Conservation (phyloP, 202 grass and related monocot genomes). For the Zoysia matrella region DNA sequence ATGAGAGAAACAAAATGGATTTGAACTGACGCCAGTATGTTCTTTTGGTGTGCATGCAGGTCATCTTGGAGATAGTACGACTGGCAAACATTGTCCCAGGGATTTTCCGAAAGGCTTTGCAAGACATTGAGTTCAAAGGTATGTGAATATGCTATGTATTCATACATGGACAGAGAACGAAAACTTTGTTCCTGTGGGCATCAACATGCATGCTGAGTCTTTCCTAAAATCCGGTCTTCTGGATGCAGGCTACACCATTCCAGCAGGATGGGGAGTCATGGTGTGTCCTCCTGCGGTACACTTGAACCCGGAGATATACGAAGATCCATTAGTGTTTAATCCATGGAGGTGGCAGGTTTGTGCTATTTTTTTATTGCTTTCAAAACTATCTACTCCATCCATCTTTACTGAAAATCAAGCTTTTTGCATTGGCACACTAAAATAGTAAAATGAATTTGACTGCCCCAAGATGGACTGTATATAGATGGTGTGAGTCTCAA, state of each 20-base stretch:
- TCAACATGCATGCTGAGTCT: too few species aligned
- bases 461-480: background rate
- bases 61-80: conserved; percentile 63
- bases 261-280: conserved; percentile 87
- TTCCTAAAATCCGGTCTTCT: background rate
- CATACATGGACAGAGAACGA: background rate
- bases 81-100: conserved; percentile 76
- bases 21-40: conserved; percentile 29
- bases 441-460: background rate
- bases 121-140: conserved; percentile 90
- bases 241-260: conserved; percentile 79
- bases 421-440: background rate
- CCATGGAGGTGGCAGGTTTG: conserved; percentile 92
- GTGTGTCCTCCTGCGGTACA: conserved; percentile 83
- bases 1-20: background rate
- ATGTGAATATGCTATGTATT: conserved; percentile 34
- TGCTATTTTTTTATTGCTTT: background rate
- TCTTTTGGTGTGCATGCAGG: conserved; percentile 45
- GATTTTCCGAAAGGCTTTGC: conserved; percentile 74
- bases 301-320: conserved; percentile 78
- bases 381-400: conserved; percentile 4
- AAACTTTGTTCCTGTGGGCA: too few species aligned
- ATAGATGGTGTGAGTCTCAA: background rate
- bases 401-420: background rate
- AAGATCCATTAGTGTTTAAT: conserved; percentile 81